Evolutionary conservation across 306 rosid genomes (phyloP).

Genomic region (Trichosanthes truncata): DNA sequence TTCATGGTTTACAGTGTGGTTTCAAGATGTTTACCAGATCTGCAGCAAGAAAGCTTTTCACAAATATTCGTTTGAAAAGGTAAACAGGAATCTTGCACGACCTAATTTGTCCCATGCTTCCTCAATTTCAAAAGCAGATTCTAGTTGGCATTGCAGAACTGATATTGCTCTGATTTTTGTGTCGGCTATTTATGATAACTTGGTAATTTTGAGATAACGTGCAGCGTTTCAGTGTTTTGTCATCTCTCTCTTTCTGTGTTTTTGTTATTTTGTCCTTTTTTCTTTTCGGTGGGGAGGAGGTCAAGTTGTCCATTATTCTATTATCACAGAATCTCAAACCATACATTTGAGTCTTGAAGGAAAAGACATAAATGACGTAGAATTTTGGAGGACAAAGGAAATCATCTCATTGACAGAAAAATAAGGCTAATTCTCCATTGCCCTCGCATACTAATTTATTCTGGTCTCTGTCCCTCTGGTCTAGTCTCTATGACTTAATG

Average conservation of each 20-base stretch:
- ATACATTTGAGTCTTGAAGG: background rate
- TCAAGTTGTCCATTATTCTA: background rate
- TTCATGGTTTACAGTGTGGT: conserved; percentile 63
- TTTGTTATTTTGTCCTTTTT: background rate
- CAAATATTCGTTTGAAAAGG: conserved; percentile 79
- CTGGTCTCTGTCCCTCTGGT: background rate
- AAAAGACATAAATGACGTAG: background rate
- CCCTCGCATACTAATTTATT: background rate
- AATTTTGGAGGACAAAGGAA: too few relatives aligned
- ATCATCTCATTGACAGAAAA: background rate
- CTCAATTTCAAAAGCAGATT: conserved; percentile 3
- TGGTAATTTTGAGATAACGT: background rate
- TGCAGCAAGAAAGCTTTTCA: conserved; percentile 85
- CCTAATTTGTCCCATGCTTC: background rate
- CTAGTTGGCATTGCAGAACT: background rate
- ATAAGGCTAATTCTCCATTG: background rate
- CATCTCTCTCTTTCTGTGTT: background rate
- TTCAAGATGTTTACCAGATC: conserved; percentile 95
- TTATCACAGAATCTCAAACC: background rate
- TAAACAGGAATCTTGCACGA: conserved; percentile 10
- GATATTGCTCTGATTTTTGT: background rate
- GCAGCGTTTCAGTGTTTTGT: background rate
- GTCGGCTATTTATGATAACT: background rate
- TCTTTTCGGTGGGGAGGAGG: background rate
- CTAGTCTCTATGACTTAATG: background rate